Evolutionary conservation across 768 basidiomycete species (phyloP), one percentile per base, ranked within the genome.

Genomic region (Termitomyces sp.): DNA sequence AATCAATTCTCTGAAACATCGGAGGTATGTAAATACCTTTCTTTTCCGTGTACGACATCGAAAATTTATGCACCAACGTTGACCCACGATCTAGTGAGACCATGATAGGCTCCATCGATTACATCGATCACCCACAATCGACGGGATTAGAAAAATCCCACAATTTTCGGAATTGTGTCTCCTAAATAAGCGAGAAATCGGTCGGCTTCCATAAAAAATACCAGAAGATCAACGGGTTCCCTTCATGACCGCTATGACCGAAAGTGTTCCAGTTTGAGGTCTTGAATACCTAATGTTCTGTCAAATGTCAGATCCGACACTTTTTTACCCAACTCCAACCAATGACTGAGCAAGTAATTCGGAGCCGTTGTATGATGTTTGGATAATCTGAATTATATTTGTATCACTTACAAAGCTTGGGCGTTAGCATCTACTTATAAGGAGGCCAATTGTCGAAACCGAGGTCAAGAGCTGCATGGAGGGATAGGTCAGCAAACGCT

Each of bases 371-470:
- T 35, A 19, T 44, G 16, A 45, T 46, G 21, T 35, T 23, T 23
- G 34, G 17, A 21, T 23, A 29, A 34, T 50, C 25, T 40, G 25
- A 17, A 38, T 29, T 51, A 25, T 51, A 38, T 19, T 51, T 40
- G 37, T 51, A 38, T 6, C 48, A 5, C 46, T 12, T 32, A 47
- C 46, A 47, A 32, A 48, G 14, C 16, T 49, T 23, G 19, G 48
- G 16, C 34, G 5, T 35, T 4, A n/a, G n/a, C 17, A 19, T 53
- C 52, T 54, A 45, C 32, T 59, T 62, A 47, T 52, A 58, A 44
- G 68, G 66, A 34, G 73, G 73, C 87, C 86, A 87, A 65, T 88
- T 71, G n/a, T 85, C 85, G 63, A 89, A 88, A 9, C 86, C 86
- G 46, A 88, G 81, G 46, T 86, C 83, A 53, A 87, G 73, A 48